Evolutionary conservation across 129 eudicot species (phyloP).

Genomic region (Tagetes erecta): DNA sequence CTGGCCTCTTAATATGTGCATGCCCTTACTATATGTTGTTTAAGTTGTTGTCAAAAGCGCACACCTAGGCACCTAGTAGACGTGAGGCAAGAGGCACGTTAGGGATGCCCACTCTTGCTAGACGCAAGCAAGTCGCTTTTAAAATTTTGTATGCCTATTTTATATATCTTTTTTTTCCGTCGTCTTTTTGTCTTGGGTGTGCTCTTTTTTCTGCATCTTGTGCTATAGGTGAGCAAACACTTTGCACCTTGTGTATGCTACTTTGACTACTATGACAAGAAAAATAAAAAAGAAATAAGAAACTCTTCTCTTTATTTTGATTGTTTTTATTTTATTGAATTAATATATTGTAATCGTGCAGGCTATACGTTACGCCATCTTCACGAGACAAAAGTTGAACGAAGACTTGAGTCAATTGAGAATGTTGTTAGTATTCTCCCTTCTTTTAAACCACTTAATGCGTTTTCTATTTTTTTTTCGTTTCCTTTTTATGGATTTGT

Average conservation of each 20-base stretch:
- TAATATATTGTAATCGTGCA: conserved; percentile 34
- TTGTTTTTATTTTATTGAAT: neutral
- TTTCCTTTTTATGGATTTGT: conserved; percentile 5
- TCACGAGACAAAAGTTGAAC: conserved; percentile 77
- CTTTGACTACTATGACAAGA: neutral
- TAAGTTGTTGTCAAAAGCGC: too few species aligned
- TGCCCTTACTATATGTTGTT: neutral
- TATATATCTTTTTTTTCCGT: neutral
- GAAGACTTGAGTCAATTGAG: conserved; percentile 82
- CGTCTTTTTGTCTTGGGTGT: neutral
- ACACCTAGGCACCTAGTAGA: too few species aligned
- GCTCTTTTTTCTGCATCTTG: neutral
- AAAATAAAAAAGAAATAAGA: neutral
- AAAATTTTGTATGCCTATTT: neutral
- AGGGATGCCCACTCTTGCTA: too few species aligned
- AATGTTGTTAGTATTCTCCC: conserved; percentile 60
- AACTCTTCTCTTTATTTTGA: neutral
- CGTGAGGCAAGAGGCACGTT: too few species aligned
- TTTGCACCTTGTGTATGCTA: neutral
- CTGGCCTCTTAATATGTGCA: neutral
- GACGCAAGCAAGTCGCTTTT: too few species aligned
- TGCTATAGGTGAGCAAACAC: neutral
- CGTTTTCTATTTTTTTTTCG: neutral
- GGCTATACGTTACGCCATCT: conserved; percentile 83
- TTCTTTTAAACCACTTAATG: conserved; percentile 8